Evolutionary conservation across 1,284 basidiomycete species (phyloP).

Genomic region (Sanghuangporus baumii): DNA sequence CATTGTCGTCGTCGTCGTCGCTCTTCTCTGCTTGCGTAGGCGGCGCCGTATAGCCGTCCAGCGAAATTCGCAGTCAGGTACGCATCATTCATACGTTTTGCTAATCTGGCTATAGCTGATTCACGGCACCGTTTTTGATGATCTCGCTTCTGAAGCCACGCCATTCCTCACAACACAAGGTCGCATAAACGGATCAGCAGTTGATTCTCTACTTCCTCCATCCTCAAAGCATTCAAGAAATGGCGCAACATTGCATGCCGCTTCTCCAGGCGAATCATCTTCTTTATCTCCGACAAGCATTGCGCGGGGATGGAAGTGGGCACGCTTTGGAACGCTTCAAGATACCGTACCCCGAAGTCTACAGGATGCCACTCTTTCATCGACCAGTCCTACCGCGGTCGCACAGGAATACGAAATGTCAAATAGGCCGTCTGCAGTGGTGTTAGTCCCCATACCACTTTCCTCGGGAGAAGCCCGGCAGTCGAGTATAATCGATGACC

Average conservation of each 20-base stretch:
- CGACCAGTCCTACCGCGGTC: neutral
- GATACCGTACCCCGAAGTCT: neutral
- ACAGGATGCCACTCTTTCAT: neutral
- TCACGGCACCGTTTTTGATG: neutral
- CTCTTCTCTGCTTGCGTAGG: neutral
- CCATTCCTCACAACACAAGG: neutral
- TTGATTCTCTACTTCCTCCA: neutral
- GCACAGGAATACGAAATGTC: neutral
- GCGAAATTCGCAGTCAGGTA: neutral
- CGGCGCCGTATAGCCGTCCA: neutral
- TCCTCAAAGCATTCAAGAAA: neutral
- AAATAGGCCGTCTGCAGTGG: neutral
- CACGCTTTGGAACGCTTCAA: neutral
- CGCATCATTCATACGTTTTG: neutral
- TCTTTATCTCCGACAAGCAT: neutral
- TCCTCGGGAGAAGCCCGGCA: neutral
- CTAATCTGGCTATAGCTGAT: neutral
- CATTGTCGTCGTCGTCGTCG: neutral
- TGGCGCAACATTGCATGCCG: neutral
- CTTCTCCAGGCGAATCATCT: neutral
- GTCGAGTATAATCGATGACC: neutral
- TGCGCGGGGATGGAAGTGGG: neutral
- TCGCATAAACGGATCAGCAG: neutral
- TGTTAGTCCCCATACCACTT: neutral
- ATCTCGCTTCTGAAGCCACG: neutral